Conservation (phyloP, 176 grass and related monocot species). For the Chrysopogon serrulatus region DNA sequence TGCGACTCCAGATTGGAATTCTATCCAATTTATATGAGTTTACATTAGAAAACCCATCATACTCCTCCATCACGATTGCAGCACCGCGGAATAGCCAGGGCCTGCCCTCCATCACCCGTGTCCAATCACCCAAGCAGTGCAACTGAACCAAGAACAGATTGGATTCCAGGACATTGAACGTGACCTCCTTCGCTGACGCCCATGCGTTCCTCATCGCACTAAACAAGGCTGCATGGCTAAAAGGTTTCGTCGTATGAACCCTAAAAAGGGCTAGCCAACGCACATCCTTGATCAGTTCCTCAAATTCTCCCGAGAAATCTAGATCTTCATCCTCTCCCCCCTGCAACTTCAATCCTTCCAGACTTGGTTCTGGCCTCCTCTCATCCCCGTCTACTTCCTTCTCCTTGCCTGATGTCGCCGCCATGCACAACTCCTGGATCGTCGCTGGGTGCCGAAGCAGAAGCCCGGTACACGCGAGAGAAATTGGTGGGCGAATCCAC, state of each 20-base stretch:
- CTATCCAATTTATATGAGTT: neutral
- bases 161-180: neutral
- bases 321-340: neutral
- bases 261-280: neutral
- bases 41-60: too few species aligned
- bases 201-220: neutral
- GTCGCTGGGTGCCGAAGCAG: too few species aligned
- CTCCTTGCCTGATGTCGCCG: too few species aligned
- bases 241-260: neutral
- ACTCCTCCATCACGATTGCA: neutral
- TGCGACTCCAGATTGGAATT: neutral
- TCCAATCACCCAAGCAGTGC: too few species aligned
- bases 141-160: neutral
- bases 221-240: neutral
- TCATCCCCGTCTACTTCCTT: too few species aligned
- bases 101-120: neutral
- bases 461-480: too few species aligned
- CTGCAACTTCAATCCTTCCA: too few species aligned
- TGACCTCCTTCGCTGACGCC: neutral
- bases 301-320: neutral
- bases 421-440: too few species aligned
- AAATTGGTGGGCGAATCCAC: too few species aligned
- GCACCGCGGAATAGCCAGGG: neutral
- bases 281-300: neutral
- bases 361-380: too few species aligned